A percentile compares a stretch with the other conserved stretches of the same genome.
Evolutionary conservation across 192 early-diverging fungal genomes (phyloP).

Genomic region (Dimargaris xerosporica): DNA sequence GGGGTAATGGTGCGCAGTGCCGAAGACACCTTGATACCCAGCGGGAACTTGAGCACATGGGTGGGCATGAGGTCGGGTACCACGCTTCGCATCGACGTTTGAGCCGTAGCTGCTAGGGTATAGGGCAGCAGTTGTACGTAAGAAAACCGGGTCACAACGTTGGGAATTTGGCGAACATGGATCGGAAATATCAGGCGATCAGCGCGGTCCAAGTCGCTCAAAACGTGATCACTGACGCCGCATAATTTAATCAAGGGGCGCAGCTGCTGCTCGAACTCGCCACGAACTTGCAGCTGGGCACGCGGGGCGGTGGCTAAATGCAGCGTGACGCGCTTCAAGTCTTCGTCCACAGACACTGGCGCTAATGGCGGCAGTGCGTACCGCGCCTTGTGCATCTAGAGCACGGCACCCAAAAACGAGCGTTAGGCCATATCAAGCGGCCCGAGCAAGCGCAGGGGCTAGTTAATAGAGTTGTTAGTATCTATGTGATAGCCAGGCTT

Average conservation of each 20-base stretch:
- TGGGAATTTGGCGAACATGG: constrained; percentile 45
- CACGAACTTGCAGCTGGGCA: constrained; percentile 23
- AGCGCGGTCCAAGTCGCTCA: constrained; percentile 16
- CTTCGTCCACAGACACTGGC: constrained; percentile 22
- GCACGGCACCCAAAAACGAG: not conserved
- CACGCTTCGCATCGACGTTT: constrained; percentile 45
- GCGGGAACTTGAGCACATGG: constrained; percentile 32
- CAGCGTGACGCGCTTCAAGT: constrained; percentile 25
- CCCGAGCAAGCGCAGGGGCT: too few relatives aligned
- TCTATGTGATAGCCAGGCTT: too few relatives aligned
- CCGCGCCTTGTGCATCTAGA: constrained; percentile 44
- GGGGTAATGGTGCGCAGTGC: constrained; percentile 51
- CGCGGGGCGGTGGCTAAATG: constrained; percentile 36
- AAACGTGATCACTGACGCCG: constrained; percentile 8
- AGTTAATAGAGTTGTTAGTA: too few relatives aligned
- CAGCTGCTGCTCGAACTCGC: constrained; percentile 25
- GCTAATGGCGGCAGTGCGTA: constrained; percentile 36
- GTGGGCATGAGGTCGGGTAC: constrained; percentile 20
- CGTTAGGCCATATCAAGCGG: too few relatives aligned
- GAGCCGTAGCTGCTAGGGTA: constrained; percentile 25
- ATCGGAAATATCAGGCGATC: constrained; percentile 34
- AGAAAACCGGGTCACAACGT: constrained; percentile 29
- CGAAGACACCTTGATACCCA: constrained; percentile 47
- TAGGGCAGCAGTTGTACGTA: constrained; percentile 26
- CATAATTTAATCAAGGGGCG: constrained; percentile 20